These are phyloP conservation scores for Coemansia sp. DNA, from an alignment of 192 early-diverging fungal genomes.

Conservation along the genomic window DNA sequence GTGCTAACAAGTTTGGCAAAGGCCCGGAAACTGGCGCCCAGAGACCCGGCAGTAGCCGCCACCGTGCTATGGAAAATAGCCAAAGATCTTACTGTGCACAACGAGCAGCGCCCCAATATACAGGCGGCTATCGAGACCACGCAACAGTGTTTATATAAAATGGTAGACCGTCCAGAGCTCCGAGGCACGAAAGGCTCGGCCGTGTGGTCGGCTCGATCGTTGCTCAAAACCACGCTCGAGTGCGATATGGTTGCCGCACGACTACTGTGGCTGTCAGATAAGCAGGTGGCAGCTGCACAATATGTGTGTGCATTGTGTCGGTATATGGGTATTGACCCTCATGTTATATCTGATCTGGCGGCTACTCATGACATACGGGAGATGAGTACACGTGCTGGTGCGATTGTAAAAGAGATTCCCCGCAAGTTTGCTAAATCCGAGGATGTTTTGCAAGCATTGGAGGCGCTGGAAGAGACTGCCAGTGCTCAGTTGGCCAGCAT, in stretches of 20 bases:
- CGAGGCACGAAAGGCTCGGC: constrained; percentile 30
- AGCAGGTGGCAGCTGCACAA: background rate
- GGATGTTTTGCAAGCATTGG: constrained; percentile 34
- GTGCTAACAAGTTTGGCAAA: constrained; percentile 20
- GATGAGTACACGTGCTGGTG: background rate
- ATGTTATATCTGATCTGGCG: background rate
- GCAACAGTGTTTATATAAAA: constrained; percentile 20
- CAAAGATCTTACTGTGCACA: constrained; percentile 24
- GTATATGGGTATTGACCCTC: constrained; percentile 22
- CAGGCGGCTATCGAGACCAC: constrained; percentile 12
- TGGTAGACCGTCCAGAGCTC: constrained; percentile 16
- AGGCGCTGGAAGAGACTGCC: constrained; percentile 35
- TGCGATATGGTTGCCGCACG: constrained; percentile 37
- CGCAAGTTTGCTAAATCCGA: constrained; percentile 42
- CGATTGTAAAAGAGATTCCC: constrained; percentile 14
- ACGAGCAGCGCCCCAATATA: background rate
- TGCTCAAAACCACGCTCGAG: constrained; percentile 46
- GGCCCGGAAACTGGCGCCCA: constrained; percentile 21
- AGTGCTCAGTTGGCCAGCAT: constrained; percentile 20
- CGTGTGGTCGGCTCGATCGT: constrained; percentile 25
- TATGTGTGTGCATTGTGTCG: constrained; percentile 25
- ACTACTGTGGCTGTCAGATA: background rate
- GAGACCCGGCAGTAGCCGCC: constrained; percentile 41
- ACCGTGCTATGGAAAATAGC: constrained; percentile 48
- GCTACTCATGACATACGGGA: background rate